A percentile compares a stretch with the other conserved stretches of the same genome.
phyloP scores from a whole-genome alignment of 441 rosid species.

The Jatropha podagrica region DNA sequence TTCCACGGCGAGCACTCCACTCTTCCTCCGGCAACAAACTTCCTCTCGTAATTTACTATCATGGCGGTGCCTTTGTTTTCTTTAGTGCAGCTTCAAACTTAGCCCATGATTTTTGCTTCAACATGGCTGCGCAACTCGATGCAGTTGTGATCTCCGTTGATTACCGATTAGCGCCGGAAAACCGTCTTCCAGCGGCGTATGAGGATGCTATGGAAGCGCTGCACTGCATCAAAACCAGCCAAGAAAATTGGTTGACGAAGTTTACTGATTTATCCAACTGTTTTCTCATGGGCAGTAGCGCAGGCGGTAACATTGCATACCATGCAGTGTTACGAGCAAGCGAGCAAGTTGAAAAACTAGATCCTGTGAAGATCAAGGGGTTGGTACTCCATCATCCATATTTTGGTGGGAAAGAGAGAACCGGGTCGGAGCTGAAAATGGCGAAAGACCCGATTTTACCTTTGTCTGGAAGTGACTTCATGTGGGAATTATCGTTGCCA shows the following conservation, averaged over 20 bases:
- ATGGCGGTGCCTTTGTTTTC: slow-evolving; percentile 22
- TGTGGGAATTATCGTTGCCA: slow-evolving; percentile 43
- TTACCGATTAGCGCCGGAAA: slow-evolving; percentile 20
- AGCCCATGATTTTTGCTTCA: slow-evolving; percentile 1
- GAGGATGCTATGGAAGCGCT: slow-evolving; percentile 18
- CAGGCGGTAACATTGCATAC: slow-evolving; percentile 23
- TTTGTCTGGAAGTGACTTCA: slow-evolving; percentile 20
- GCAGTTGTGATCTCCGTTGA: slow-evolving; percentile 17
- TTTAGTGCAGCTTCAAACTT: background rate
- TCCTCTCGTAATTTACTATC: slow-evolving; percentile 18
- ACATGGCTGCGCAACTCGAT: background rate
- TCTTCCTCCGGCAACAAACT: background rate
- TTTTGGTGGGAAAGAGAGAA: slow-evolving; percentile 46
- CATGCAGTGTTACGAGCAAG: background rate
- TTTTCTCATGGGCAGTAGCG: slow-evolving; percentile 19
- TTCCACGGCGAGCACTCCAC: slow-evolving; percentile 11
- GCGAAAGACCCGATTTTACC: slow-evolving; percentile 31
- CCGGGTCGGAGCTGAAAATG: slow-evolving; percentile 39
- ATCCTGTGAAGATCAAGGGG: slow-evolving; percentile 9
- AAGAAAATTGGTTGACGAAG: slow-evolving; percentile 10
- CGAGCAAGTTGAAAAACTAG: background rate
- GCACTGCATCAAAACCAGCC: background rate
- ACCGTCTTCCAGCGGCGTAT: slow-evolving; percentile 24
- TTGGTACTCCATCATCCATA: slow-evolving; percentile 46
- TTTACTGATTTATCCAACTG: slow-evolving; percentile 7